Conservation (phyloP, 2,329 filamentous ascomycete genomes). For the Fusarium nygamai region DNA sequence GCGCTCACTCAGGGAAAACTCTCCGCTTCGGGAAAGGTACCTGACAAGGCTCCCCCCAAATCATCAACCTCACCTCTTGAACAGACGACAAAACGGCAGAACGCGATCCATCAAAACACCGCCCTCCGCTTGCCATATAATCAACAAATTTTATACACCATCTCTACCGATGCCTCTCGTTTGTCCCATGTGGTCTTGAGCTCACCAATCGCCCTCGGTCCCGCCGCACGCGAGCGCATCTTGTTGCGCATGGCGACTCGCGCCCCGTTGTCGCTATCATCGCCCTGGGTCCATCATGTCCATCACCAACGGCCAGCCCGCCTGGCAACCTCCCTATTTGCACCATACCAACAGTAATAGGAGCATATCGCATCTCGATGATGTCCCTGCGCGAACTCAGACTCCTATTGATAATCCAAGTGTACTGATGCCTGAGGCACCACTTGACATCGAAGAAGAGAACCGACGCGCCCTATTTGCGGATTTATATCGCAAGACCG, state of each 20-base stretch:
- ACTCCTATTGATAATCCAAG: constrained; percentile 61
- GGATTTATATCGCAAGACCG: constrained; percentile 79
- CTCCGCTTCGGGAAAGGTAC: constrained; percentile 53
- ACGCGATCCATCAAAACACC: constrained; percentile 63
- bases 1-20: constrained; percentile 46
- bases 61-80: constrained; percentile 66
- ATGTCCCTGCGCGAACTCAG: constrained; percentile 63
- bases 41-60: constrained; percentile 53
- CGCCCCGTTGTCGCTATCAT: constrained; percentile 59
- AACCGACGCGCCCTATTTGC: constrained; percentile 78
- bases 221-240: constrained; percentile 62
- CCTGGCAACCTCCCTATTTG: constrained; percentile 70
- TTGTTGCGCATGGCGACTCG: constrained; percentile 66
- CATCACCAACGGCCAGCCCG: constrained; percentile 71
- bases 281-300: constrained; percentile 69
- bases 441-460: constrained; percentile 71
- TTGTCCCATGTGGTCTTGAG: constrained; percentile 61
- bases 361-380: constrained; percentile 69
- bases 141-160: constrained; percentile 54
- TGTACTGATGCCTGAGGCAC: constrained; percentile 69
- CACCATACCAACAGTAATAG: constrained; percentile 58
- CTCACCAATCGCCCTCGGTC: constrained; percentile 56
- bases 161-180: constrained; percentile 64
- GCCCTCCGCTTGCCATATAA: constrained; percentile 53
- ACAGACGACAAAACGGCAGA: constrained; percentile 60